Conservation (phyloP, 1,139 yeast genomes). For the Debaryomycetaceae sp. region DNA sequence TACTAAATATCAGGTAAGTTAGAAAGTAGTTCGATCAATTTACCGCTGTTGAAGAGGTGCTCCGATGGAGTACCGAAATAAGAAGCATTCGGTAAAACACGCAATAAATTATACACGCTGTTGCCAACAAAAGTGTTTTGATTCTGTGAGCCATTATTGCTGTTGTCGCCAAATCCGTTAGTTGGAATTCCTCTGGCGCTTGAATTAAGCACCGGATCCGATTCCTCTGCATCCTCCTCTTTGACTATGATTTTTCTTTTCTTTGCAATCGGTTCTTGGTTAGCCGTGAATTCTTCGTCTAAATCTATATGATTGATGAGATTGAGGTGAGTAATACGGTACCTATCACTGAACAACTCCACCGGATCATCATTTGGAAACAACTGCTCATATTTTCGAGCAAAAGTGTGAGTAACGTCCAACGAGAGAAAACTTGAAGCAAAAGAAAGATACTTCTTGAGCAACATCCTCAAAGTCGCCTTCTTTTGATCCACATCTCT, state of each 20-base stretch:
- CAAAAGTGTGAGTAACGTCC: conserved; percentile 63
- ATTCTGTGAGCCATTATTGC: conserved; percentile 2
- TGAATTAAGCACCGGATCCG: neutral
- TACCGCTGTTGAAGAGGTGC: conserved; percentile 37
- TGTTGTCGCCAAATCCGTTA: neutral
- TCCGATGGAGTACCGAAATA: conserved; percentile 43
- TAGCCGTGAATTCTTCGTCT: conserved; percentile 18
- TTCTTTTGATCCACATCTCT: conserved; percentile 12
- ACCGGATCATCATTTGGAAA: conserved; percentile 60
- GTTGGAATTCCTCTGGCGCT: neutral
- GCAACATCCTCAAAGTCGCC: conserved; percentile 17
- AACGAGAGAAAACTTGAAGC: conserved; percentile 57
- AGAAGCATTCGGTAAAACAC: conserved; percentile 50
- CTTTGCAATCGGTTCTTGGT: conserved; percentile 13
- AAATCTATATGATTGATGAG: conserved; percentile 44
- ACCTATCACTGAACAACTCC: conserved; percentile 42
- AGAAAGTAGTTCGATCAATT: conserved; percentile 39
- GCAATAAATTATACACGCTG: conserved; percentile 49
- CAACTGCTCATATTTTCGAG: conserved; percentile 58
- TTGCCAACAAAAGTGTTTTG: conserved; percentile 44
- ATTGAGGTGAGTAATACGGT: conserved; percentile 39
- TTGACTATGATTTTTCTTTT: conserved; percentile 5
- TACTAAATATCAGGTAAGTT: conserved; percentile 25
- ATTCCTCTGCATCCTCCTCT: neutral
- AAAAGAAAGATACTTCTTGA: conserved; percentile 22